Percentiles rank a stretch among this genome's conserved stretches.
These are phyloP conservation scores for Parastagonospora nodorum DNA, from an alignment of 2,329 filamentous ascomycete species.

Conservation along the genomic window DNA sequence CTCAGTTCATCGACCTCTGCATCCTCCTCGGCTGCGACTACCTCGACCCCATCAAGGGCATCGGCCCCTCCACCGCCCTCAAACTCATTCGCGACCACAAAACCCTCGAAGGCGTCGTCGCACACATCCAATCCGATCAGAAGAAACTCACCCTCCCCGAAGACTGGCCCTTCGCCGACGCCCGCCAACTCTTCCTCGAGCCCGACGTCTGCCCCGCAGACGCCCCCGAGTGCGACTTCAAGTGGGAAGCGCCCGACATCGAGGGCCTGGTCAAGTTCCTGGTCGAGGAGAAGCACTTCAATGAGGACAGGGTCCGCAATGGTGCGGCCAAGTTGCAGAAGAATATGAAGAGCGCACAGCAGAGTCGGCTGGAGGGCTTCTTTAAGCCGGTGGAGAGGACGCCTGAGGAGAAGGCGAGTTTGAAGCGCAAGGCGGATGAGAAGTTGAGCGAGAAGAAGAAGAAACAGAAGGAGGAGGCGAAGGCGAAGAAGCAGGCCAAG, in stretches of 20 bases:
- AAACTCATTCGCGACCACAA: constrained; percentile 94
- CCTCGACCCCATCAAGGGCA: constrained; percentile 91
- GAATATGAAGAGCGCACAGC: constrained; percentile 88
- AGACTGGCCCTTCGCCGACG: constrained; percentile 96
- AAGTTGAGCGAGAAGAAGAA: constrained; percentile 93
- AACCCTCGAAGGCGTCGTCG: constrained; percentile 83
- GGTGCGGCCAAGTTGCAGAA: constrained; percentile 82
- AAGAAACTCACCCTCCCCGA: constrained; percentile 82
- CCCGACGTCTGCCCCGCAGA: constrained; percentile 86
- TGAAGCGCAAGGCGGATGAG: constrained; percentile 94
- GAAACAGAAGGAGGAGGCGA: constrained; percentile 90
- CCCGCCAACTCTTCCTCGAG: constrained; percentile 86
- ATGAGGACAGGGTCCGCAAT: constrained; percentile 85
- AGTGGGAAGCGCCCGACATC: constrained; percentile 93
- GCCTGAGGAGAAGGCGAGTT: constrained; percentile 77
- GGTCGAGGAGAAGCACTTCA: constrained; percentile 95
- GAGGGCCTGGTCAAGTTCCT: constrained; percentile 89
- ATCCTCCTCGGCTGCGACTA: constrained; percentile 98
- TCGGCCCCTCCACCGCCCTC: constrained; percentile 88
- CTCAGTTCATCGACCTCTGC: constrained; percentile 93
- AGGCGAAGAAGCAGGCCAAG: constrained; percentile 92
- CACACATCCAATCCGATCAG: constrained; percentile 75
- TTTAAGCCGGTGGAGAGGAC: constrained; percentile 93
- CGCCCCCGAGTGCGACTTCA: constrained; percentile 90
- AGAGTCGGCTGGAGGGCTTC: constrained; percentile 91